phyloP scores from a whole-genome alignment of 768 basidiomycete genomes.

The Melanogaster broomeanus region DNA sequence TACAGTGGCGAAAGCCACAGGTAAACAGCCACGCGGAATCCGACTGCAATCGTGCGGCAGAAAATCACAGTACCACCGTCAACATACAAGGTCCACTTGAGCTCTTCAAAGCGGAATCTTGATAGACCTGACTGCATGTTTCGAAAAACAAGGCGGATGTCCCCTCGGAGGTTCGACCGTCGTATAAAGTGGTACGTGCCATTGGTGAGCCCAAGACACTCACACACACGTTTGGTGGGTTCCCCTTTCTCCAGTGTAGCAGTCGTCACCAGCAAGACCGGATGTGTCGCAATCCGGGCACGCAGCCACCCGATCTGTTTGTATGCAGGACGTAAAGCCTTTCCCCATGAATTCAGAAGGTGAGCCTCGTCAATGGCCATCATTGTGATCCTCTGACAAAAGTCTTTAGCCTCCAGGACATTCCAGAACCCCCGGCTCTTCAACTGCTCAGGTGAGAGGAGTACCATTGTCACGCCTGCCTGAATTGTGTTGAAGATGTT shows the following conservation, averaged over 20 bases:
- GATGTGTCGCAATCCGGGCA: background rate
- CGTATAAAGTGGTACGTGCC: slow-evolving; percentile 6
- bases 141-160: slow-evolving; percentile 6
- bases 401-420: too few species aligned
- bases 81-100: slow-evolving; percentile 4
- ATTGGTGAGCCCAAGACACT: slow-evolving; percentile 4
- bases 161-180: slow-evolving; percentile 6
- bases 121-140: background rate
- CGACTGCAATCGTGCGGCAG: slow-evolving; percentile 7
- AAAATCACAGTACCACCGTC: slow-evolving; percentile 3
- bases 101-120: background rate
- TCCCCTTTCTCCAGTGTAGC: slow-evolving; percentile 6
- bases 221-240: slow-evolving; percentile 3
- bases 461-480: too few species aligned
- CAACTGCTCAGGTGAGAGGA: too few species aligned
- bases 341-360: slow-evolving; percentile 14
- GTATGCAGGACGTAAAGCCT: slow-evolving; percentile 9
- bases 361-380: slow-evolving; percentile 16
- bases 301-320: slow-evolving; percentile 10
- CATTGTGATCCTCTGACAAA: slow-evolving; percentile 7
- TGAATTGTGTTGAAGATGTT: too few species aligned
- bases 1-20: too few species aligned
- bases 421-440: too few species aligned
- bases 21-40: too few species aligned
- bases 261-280: background rate